Evolutionary conservation across 805 yeast species (phyloP).

Genomic region (Saccharomycopsis olivae): DNA sequence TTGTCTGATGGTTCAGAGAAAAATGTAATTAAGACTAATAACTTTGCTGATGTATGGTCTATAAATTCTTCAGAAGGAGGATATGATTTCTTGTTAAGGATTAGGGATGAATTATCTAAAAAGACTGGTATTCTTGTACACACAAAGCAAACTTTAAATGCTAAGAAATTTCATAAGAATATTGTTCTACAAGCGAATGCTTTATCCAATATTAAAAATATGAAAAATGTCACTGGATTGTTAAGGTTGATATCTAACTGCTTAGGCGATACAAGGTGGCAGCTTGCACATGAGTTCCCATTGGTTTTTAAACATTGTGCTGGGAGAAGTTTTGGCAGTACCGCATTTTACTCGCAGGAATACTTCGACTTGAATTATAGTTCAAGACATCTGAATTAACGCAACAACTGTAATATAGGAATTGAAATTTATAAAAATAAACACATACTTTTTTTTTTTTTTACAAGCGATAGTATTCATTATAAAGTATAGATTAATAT

Average conservation of each 20-base stretch:
- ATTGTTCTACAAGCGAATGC: constrained; percentile 11
- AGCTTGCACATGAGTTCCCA: constrained; percentile 46
- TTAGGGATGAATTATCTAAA: constrained; percentile 32
- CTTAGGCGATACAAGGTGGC: constrained; percentile 37
- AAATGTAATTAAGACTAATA: constrained; percentile 17
- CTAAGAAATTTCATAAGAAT: constrained; percentile 7
- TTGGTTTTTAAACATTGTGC: constrained; percentile 43
- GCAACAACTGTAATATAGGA: no score
- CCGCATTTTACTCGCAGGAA: neutral
- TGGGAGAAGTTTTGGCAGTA: constrained; percentile 39
- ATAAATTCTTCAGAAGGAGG: constrained; percentile 36
- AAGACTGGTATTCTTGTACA: constrained; percentile 8
- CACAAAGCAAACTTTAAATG: constrained; percentile 2
- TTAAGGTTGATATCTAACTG: constrained; percentile 34
- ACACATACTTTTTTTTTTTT: no score
- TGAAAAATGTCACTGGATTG: constrained; percentile 46
- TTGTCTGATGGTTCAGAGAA: constrained; percentile 37
- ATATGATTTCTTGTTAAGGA: constrained; percentile 37
- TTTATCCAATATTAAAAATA: constrained; percentile 16
- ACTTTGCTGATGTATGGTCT: constrained; percentile 12
- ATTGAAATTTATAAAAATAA: no score
- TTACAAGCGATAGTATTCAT: no score
- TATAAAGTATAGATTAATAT: no score
- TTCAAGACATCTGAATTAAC: no score
- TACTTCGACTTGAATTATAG: neutral